Percentiles rank a stretch among this genome's conserved stretches.
Conservation (phyloP, 176 grass and related monocot species). For the Aegilops tauschii region DNA sequence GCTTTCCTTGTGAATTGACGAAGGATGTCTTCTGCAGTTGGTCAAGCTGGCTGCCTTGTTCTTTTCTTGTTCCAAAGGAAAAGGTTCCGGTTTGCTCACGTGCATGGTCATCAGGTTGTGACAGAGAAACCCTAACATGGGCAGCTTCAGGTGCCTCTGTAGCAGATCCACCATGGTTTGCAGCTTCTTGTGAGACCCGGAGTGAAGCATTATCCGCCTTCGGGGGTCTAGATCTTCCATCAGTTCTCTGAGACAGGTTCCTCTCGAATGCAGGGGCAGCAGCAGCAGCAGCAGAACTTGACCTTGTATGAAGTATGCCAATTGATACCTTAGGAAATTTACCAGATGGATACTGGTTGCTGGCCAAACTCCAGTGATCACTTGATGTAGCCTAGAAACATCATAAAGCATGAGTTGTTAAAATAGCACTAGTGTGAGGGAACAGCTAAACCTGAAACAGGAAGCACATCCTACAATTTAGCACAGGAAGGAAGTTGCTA, state of each 20-base stretch:
- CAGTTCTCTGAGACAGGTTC: conserved; percentile 43
- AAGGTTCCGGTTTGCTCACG: conserved; percentile 41
- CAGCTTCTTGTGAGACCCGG: conserved; percentile 39
- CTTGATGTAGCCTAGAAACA: conserved; percentile 49
- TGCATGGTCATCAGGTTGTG: conserved; percentile 34
- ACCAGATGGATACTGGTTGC: conserved; percentile 56
- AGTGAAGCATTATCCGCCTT: conserved; percentile 30
- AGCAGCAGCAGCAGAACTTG: not conserved
- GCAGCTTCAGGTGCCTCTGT: conserved; percentile 43
- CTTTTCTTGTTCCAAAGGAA: conserved; percentile 50
- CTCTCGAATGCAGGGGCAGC: conserved; percentile 23
- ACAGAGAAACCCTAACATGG: conserved; percentile 37
- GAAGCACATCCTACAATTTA: conserved; percentile 15
- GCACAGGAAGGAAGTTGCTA: conserved; percentile 15
- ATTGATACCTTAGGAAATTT: conserved; percentile 87
- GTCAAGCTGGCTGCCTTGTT: conserved; percentile 37
- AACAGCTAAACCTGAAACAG: conserved; percentile 19
- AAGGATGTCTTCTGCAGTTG: conserved; percentile 36
- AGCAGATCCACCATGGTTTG: conserved; percentile 34
- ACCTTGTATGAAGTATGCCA: conserved; percentile 49
- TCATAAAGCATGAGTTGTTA: conserved; percentile 20
- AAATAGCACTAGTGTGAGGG: not conserved
- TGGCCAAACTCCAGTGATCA: conserved; percentile 61
- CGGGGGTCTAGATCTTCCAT: conserved; percentile 36
- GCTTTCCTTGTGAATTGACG: conserved; percentile 38